These are phyloP conservation scores for Sphaerulina populicola DNA, from an alignment of 2,329 filamentous ascomycete genomes.

Conservation along the genomic window DNA sequence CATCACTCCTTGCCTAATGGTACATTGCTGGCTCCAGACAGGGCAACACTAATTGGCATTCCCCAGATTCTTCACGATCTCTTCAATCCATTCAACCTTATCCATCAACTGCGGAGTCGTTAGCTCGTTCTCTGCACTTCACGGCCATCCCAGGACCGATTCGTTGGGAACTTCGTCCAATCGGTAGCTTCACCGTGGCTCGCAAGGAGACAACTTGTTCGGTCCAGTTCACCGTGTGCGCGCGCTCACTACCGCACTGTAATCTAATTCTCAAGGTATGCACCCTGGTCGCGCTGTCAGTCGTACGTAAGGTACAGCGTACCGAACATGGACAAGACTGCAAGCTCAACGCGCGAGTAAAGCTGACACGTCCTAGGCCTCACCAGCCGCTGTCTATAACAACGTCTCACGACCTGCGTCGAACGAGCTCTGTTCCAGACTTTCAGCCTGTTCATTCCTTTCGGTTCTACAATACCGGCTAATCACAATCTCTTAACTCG, in stretches of 20 bases:
- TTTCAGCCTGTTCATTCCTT: constrained; percentile 34
- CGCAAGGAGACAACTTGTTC: constrained; percentile 30
- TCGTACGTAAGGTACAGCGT: constrained; percentile 7
- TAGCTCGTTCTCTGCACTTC: constrained; percentile 47
- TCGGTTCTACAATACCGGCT: constrained; percentile 46
- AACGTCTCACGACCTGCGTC: constrained; percentile 23
- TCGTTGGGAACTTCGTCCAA: constrained; percentile 32
- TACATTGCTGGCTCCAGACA: constrained; percentile 24
- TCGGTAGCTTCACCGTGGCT: constrained; percentile 39
- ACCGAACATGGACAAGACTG: neutral
- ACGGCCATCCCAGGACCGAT: constrained; percentile 22
- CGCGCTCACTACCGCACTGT: constrained; percentile 35
- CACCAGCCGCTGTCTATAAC: constrained; percentile 32
- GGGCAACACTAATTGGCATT: constrained; percentile 36
- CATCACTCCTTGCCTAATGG: constrained; percentile 29
- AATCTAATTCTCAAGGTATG: constrained; percentile 45
- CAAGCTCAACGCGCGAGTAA: neutral
- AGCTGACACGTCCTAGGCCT: constrained; percentile 32
- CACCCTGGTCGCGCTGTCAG: constrained; percentile 12
- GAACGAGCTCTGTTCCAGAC: constrained; percentile 30
- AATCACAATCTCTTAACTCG: constrained; percentile 48
- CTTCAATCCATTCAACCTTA: constrained; percentile 25
- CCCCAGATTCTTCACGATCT: constrained; percentile 36
- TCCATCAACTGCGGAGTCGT: constrained; percentile 41
- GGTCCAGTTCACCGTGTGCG: constrained; percentile 2